A percentile compares a stretch with the other conserved stretches of the same genome.
phyloP scores from a whole-genome alignment of 2,329 filamentous ascomycete species.

The Fusarium hostae region DNA sequence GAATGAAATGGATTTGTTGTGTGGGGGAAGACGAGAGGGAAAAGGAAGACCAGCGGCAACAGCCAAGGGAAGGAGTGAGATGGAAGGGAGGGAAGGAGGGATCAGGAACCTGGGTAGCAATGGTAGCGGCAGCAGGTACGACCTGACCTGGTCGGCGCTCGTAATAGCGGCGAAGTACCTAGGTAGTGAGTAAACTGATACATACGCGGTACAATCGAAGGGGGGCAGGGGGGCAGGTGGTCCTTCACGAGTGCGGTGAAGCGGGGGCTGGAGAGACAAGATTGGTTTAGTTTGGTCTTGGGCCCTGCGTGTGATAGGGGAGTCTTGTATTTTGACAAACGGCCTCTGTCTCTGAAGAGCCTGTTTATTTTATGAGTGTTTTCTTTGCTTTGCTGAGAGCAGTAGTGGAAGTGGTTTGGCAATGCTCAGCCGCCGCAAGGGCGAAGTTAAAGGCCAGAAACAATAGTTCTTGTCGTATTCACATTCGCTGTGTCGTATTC shows the following conservation, averaged over 20 bases:
- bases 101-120: conserved; percentile 27
- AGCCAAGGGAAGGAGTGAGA: conserved; percentile 22
- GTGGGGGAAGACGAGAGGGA: conserved; percentile 37
- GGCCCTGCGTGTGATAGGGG: conserved; percentile 34
- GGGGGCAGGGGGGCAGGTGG: conserved; percentile 21
- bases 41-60: conserved; percentile 31
- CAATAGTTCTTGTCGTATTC: conserved; percentile 5
- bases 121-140: conserved; percentile 23
- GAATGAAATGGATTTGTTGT: conserved; percentile 38
- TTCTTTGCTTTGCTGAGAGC: neutral
- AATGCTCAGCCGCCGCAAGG: neutral
- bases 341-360: neutral
- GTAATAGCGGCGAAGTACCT: conserved; percentile 22
- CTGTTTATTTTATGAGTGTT: neutral
- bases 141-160: conserved; percentile 13
- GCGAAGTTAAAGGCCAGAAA: neutral
- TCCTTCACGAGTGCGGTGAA: conserved; percentile 27
- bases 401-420: neutral
- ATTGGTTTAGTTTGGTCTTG: conserved; percentile 39
- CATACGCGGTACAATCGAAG: conserved; percentile 22
- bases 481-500: conserved; percentile 16
- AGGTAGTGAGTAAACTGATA: conserved; percentile 22
- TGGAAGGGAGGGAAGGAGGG: conserved; percentile 30
- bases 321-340: conserved; percentile 11
- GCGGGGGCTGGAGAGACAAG: conserved; percentile 25